Percentiles rank a stretch among this genome's conserved stretches.
These are phyloP conservation scores for Pythium brassicae DNA, from an alignment of 352 stramenopile species.

Conservation along the genomic window DNA sequence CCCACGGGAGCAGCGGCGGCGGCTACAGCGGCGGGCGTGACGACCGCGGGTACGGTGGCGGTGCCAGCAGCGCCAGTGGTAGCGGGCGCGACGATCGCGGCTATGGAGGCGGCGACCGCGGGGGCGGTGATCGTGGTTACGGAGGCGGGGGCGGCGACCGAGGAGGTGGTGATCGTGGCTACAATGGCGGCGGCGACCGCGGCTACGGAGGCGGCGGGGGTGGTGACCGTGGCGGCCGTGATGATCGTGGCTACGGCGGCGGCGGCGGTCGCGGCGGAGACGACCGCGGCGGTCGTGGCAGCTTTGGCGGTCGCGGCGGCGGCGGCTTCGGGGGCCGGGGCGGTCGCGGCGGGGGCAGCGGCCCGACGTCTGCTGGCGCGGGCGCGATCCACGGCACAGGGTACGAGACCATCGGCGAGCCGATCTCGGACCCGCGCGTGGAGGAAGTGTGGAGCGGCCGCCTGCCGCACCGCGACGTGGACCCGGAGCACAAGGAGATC, in stretches of 20 bases:
- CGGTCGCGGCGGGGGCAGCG: conserved; percentile 24
- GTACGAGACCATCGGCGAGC: conserved; percentile 47
- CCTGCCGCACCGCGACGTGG: conserved; percentile 25
- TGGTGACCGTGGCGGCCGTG: conserved; percentile 25
- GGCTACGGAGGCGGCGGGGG: conserved; percentile 25
- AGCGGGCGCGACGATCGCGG: conserved; percentile 10
- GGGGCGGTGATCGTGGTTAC: conserved; percentile 20
- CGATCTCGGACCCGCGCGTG: conserved; percentile 44
- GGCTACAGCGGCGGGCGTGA: conserved; percentile 7
- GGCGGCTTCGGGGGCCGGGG: conserved; percentile 19
- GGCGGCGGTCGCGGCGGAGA: conserved; percentile 22
- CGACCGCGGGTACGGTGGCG: conserved; percentile 11
- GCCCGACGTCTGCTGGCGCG: conserved; percentile 24
- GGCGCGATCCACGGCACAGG: conserved; percentile 37
- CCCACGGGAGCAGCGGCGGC: neutral
- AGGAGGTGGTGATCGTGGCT: conserved; percentile 20
- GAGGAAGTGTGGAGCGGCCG: conserved; percentile 46
- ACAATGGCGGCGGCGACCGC: conserved; percentile 25
- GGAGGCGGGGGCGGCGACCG: too few species aligned
- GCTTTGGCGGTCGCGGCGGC: conserved; percentile 21
- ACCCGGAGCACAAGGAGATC: conserved; percentile 36
- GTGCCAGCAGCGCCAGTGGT: conserved; percentile 4
- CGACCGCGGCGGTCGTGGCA: conserved; percentile 25
- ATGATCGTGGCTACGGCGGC: conserved; percentile 19
- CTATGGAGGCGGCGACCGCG: conserved; percentile 12